These are phyloP conservation scores for Ajuga chamaepitys DNA, from an alignment of 257 asterid genomes.

Conservation along the genomic window DNA sequence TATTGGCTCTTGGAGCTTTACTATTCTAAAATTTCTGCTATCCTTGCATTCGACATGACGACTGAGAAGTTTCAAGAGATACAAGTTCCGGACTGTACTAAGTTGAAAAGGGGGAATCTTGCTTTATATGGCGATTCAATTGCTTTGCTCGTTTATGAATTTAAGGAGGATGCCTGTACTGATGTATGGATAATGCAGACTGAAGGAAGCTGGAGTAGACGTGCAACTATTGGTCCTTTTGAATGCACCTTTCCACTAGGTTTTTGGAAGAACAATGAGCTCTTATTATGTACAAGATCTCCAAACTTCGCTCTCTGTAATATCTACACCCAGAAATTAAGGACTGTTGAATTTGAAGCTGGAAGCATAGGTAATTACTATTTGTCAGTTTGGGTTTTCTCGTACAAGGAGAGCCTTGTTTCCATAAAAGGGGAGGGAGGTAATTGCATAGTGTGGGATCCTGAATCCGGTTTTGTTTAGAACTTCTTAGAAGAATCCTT, in stretches of 20 bases:
- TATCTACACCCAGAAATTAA: slow-evolving; percentile 13
- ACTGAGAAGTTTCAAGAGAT: slow-evolving; percentile 28
- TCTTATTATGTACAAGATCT: slow-evolving; percentile 26
- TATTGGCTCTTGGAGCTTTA: slow-evolving; percentile 32
- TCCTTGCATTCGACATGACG: slow-evolving; percentile 32
- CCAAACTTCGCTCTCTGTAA: slow-evolving; percentile 14
- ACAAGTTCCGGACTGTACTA: slow-evolving; percentile 21
- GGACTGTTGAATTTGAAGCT: slow-evolving; percentile 19
- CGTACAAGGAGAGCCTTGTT: slow-evolving; percentile 39
- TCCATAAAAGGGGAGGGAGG: slow-evolving; percentile 24
- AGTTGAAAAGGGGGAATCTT: slow-evolving; percentile 23
- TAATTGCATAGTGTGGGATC: slow-evolving; percentile 26
- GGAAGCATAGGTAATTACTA: slow-evolving; percentile 24
- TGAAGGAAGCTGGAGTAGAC: slow-evolving; percentile 30
- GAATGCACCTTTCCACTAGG: slow-evolving; percentile 36
- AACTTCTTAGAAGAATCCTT: slow-evolving; percentile 16
- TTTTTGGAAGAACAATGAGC: slow-evolving; percentile 28
- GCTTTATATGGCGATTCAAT: slow-evolving; percentile 25
- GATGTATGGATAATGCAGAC: slow-evolving; percentile 36
- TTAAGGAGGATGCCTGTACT: not conserved
- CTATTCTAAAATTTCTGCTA: slow-evolving; percentile 9
- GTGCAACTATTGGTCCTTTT: slow-evolving; percentile 25
- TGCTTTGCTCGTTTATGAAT: slow-evolving; percentile 30
- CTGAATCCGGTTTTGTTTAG: slow-evolving; percentile 20
- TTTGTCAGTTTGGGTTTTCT: slow-evolving; percentile 26